phyloP scores from a whole-genome alignment of 73 alveolate genomes.

The Vitrella brassicaformis region DNA sequence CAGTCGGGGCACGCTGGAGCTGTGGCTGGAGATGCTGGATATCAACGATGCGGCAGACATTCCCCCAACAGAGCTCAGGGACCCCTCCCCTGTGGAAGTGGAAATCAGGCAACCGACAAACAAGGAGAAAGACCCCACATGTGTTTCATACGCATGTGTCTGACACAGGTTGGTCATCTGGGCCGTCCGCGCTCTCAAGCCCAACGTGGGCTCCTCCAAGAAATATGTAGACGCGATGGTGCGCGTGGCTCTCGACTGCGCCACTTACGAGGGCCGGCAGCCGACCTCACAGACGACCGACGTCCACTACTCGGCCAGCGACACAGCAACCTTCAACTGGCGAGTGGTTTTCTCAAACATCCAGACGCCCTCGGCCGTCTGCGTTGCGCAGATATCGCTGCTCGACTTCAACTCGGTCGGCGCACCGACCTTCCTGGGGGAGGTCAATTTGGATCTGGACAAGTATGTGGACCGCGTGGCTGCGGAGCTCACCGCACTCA shows the following conservation, averaged over 20 bases:
- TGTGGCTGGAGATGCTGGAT: not conserved
- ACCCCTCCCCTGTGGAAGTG: not conserved
- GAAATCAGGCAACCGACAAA: too few species aligned
- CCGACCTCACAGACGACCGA: not conserved
- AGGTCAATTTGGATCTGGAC: not conserved
- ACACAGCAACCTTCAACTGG: conserved; percentile 22
- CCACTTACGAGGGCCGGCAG: not conserved
- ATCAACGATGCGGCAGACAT: not conserved
- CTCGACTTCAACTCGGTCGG: not conserved
- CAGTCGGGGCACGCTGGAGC: not conserved
- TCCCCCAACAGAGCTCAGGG: not conserved
- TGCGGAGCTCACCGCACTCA: not conserved
- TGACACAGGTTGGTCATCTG: not conserved
- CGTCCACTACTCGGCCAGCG: not conserved
- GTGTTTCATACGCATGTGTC: too few species aligned
- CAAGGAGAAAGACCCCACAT: too few species aligned
- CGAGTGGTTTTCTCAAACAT: conserved; percentile 19
- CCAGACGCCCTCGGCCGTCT: conserved; percentile 14
- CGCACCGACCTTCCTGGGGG: not conserved
- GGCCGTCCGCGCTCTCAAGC: too few species aligned
- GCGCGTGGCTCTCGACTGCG: too few species aligned
- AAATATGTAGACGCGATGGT: too few species aligned
- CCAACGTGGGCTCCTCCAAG: too few species aligned
- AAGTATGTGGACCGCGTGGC: not conserved
- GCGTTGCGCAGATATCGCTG: conserved; percentile 11